Evolutionary conservation across 2,329 filamentous ascomycete species (phyloP), one percentile per base, ranked within the genome.

Genomic region (Fusarium napiforme): DNA sequence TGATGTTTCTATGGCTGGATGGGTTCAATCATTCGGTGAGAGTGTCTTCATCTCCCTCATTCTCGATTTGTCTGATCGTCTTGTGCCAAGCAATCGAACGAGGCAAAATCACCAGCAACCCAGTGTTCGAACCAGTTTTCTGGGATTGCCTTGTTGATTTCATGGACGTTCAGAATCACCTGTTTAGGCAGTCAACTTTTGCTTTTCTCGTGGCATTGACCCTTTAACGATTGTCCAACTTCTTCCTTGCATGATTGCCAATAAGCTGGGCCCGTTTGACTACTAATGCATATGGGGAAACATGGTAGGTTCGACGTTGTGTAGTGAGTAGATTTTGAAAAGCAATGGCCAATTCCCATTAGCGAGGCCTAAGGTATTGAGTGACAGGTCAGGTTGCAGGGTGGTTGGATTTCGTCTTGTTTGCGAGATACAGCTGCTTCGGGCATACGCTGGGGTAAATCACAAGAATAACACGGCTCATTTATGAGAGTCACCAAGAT

Each of bases 301-400:
- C 5, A 49, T 32, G 28, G 28, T 15, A 32, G 46, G 28, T 49
- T 49, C 19, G 2, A 32, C 9, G 15, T 32, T 32, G 3, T 32
- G 32, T 4, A 4, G 12, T 32, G 5, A 14, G 14, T 6, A 16
- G 7, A n/a, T 2, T 49, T 9, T 49, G 21, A 21, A 7, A 0
- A 4, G 23, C 14, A 32, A 18, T 49, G 21, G 10, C 10, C 46
- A 23, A 32, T 18, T 18, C 3, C 3, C 46, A 4, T 14, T 16
- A 18, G 5, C 1, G 21, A 49, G 10, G 32, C 23, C 12, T 15
- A 46, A 28, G 12, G 4, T 49, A 32, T 7, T 32, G 28, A 11
- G 28, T 32, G 28, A 18, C 19, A 30, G 14, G 3, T 11, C 11
- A 10, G 26, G 7, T n/a, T 47, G 19, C 26, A 18, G 15, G 18